Evolutionary conservation across 2,329 filamentous ascomycete species (phyloP), one percentile per base, ranked within the genome.

Genomic region (Colletotrichum musae): DNA sequence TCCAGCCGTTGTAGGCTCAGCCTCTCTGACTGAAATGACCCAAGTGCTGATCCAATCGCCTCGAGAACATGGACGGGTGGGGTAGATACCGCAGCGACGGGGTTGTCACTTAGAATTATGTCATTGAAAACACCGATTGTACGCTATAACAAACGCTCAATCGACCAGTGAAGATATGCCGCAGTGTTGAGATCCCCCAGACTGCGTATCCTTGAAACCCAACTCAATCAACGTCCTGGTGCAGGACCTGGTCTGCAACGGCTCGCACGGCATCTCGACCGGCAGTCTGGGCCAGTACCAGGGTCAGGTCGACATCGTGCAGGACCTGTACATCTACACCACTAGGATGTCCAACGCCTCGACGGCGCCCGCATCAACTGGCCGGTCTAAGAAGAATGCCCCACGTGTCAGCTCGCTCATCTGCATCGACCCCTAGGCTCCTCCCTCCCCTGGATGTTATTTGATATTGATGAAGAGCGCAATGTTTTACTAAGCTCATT

Each of bases 181-280:
- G 12, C n/a, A 12, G 18, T 18, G 18, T 36, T 62, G 7, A 54
- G 3, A 4, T 1, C 15, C 10, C 2, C 9, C 7, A 58, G 54
- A 93, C 75, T 93, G 91, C 69, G 89, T 93, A 6, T 90, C 90
- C 0, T 93, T 93, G 85, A 93, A 93, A 78, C 91, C 91, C 16
- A 93, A n/a, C n/a, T n/a, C n/a, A 93, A 93, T 90, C 43, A 85
- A 92, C 70, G 87, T 93, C 6, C 77, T 93, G 2, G 87, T 93
- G 4, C 90, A 93, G 75, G 90, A 90, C 68, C 80, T 93, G 3
- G 80, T 83, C 66, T 93, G 91, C 79, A 91, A 91, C 73, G 90
- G 90, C 28, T 92, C 89, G 2, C 91, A 93, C 74, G 91, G 91
- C 43, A 92, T 93, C 72, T 90, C 87, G 6, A 89, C 93, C 16